Base-by-base conservation (phyloP, 331 rosid genomes). In the Quercus tomentella region DNA sequence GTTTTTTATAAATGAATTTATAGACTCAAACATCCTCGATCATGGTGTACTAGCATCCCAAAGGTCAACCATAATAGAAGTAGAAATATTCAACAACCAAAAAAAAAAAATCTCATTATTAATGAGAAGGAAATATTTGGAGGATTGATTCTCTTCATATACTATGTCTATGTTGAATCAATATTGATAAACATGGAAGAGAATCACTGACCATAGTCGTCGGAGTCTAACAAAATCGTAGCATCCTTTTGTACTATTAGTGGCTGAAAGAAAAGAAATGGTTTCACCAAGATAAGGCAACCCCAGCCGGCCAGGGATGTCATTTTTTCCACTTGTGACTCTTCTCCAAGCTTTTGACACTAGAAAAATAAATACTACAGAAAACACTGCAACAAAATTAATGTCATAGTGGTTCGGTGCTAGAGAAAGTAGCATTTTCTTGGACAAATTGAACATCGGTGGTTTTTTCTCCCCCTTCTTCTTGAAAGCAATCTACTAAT, bases 211-310 rank as follows among this genome's bases (percentile, higher is more conserved):
- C 97, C 92, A 82, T 25, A 77, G 72, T 83, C 94, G 79, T 62
- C 97, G 90, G 78, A 87, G 91, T 60, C 87, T 84, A 89, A 92
- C 90, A 77, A 92, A 92, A 51, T 92, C 87, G 77, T 92, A 92
- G 84, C 94, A 89, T 56, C 97, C 97, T 83, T 77, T 90, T 65
- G 87, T 81, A 74, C 97, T 90, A 70, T 84, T 85, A 55, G 76
- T 76, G 54, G 97, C 94, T 33, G 94, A 89, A 79, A 92, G 90
- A 45, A 92, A 88, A 77, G 94, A 86, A 76, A 92, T 16, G 66
- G 94, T 90, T 87, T 92, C 92, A 43, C 92, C 97, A 7, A 92
- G 54, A 62, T 87, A 80, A 72, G 94, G 97, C 23, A 92, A 74
- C 78, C 97, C 94, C 74, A 90, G 82, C 33, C 84, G 37, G 28